Base-by-base conservation (phyloP, 129 eudicot genomes). In the Rutidosis leptorrhynchoides region DNA sequence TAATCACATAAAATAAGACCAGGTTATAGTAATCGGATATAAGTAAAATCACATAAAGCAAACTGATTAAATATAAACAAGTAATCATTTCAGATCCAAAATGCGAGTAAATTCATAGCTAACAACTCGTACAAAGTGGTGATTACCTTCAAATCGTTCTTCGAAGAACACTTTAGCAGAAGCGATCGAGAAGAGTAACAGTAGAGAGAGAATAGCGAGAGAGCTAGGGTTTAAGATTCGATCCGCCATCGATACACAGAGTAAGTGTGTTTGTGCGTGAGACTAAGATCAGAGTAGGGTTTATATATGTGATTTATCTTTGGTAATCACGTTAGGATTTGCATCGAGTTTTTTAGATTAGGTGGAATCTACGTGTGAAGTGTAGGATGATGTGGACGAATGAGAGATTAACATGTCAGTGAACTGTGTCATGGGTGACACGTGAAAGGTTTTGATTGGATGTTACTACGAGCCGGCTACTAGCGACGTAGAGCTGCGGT, bases 81-180 rank as follows among this genome's bases (percentile, higher is more conserved):
- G 12, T 40, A 15, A 40, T 40, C 5, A 23, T 3, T 21, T 7
- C 29, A 24, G 29, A 55, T 28, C 7, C 43, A 58, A 11, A 58
- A 26, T 40, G 24, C 1, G 16, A 59, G 60, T 24, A 59, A 30
- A 7, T 29, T 40, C n/a, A 77, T 65, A 32, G 74, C 6, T 28
- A 78, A 62, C 60, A 65, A 4, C 4, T 16, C 9, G 15, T 7
- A 2, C 3, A 6, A 19, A 4, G 7, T 1, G n/a, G 55, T 20
- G 42, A 1, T 55, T 76, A 92, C 98, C 96, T 7, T 80, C 84
- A 43, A 92, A 92, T 11, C 96, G 96, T 61, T 92, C 98, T 71
- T 88, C 96, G 74, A 92, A 88, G 89, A 85, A 75, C 30, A 88
- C 84, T 61, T 81, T 68, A 21, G 98, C 88, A 7, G 95, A 82